phyloP scores from a whole-genome alignment of 768 basidiomycete genomes.

The Phlebiopsis flavidoalba region DNA sequence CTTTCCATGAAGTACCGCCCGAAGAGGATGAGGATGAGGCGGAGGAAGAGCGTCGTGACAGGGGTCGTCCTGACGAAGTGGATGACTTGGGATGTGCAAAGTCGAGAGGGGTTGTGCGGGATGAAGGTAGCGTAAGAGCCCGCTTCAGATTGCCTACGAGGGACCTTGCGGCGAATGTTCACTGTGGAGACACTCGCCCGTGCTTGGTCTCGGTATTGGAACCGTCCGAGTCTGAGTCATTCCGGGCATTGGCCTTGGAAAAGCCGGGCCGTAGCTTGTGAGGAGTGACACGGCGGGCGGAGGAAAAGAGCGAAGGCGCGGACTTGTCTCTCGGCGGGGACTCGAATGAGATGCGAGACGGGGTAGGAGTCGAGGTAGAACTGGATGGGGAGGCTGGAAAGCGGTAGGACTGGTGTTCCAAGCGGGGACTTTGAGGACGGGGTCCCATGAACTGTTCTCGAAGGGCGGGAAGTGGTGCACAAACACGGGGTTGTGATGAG shows the following conservation, averaged over 20 bases:
- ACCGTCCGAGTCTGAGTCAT: constrained; percentile 37
- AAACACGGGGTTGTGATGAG: constrained; percentile 2
- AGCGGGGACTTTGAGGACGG: constrained; percentile 19
- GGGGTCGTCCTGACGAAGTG: constrained; percentile 14
- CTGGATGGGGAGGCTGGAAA: constrained; percentile 46
- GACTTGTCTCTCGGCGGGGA: constrained; percentile 24
- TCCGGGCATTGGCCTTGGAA: constrained; percentile 16
- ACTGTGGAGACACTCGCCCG: constrained; percentile 24
- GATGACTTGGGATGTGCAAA: constrained; percentile 16
- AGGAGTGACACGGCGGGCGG: constrained; percentile 17
- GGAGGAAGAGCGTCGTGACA: constrained; percentile 19
- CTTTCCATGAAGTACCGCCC: constrained; percentile 14
- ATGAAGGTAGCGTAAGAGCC: constrained; percentile 30
- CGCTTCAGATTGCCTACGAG: constrained; percentile 21
- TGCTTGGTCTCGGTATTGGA: constrained; percentile 39
- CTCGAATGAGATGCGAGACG: constrained; percentile 33
- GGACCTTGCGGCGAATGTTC: constrained; percentile 18
- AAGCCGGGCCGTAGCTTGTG: constrained; percentile 25
- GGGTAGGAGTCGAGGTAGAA: constrained; percentile 32
- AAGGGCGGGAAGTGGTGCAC: neutral
- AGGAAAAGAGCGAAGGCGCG: constrained; percentile 18
- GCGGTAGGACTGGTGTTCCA: constrained; percentile 18
- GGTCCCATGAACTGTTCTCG: constrained; percentile 19
- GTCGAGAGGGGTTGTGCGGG: constrained; percentile 24
- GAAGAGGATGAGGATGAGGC: constrained; percentile 23